These are phyloP conservation scores for Tylopilus cervinicoccineus DNA, from an alignment of 768 basidiomycete genomes.

Conservation along the genomic window DNA sequence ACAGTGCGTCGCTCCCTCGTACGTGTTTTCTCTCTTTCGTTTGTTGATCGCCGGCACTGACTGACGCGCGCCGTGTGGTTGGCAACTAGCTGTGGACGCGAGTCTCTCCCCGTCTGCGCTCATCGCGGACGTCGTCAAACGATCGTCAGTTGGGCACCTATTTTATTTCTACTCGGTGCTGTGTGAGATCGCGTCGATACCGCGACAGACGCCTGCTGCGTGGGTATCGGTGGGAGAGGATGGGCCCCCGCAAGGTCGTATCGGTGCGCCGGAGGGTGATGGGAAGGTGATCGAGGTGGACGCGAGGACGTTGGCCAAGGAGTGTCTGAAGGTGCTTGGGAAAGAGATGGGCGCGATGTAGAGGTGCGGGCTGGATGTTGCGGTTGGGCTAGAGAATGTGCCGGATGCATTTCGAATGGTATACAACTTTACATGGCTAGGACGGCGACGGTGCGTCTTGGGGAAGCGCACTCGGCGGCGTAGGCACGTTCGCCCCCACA, in stretches of 20 bases:
- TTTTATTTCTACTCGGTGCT: conserved; percentile 84
- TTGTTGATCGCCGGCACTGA: too few relatives aligned
- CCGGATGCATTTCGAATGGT: too few relatives aligned
- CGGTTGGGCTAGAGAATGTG: too few relatives aligned
- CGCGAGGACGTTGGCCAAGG: conserved; percentile 59
- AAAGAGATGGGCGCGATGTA: conserved; percentile 62
- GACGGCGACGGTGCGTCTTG: not conserved
- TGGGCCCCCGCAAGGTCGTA: conserved; percentile 11
- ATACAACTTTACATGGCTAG: too few relatives aligned
- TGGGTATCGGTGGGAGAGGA: conserved; percentile 44
- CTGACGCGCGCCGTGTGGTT: not conserved
- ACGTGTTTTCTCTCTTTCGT: conserved; percentile 13
- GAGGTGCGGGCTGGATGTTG: not conserved
- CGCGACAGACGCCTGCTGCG: conserved; percentile 60
- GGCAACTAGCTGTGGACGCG: conserved; percentile 36
- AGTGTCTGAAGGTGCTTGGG: conserved; percentile 67
- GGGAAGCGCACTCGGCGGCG: conserved; percentile 17
- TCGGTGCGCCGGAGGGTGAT: conserved; percentile 18
- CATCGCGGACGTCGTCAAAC: conserved; percentile 66
- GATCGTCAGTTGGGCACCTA: conserved; percentile 77
- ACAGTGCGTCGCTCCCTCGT: conserved; percentile 58
- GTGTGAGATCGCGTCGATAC: conserved; percentile 74
- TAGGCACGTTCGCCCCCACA: conserved; percentile 29
- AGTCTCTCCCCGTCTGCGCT: conserved; percentile 48
- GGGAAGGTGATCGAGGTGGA: conserved; percentile 49